A percentile compares a stretch with the other conserved stretches of the same genome.
Conservation (phyloP, 2,329 filamentous ascomycete genomes). For the Penicillium sp. region DNA sequence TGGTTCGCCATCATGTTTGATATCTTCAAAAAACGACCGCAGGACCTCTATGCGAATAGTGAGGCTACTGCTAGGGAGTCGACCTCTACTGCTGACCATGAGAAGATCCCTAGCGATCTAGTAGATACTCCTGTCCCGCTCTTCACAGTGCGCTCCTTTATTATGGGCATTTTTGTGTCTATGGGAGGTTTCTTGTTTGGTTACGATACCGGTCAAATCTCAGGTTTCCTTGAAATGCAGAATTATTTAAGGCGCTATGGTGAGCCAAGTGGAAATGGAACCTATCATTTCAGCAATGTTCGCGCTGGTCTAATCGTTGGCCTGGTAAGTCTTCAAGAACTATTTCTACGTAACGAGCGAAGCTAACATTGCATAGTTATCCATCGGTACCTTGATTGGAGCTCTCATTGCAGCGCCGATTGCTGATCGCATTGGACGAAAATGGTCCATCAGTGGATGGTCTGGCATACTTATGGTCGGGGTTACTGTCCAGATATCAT, state of each 20-base stretch:
- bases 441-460: conserved; percentile 44
- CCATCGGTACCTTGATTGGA: conserved; percentile 46
- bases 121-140: conserved; percentile 31
- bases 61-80: conserved; percentile 14
- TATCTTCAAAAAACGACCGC: conserved; percentile 16
- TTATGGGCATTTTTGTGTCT: conserved; percentile 42
- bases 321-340: conserved; percentile 30
- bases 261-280: conserved; percentile 28
- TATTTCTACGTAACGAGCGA: neutral
- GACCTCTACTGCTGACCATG: conserved; percentile 17
- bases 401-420: conserved; percentile 43
- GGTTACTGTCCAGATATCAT: conserved; percentile 45
- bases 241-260: conserved; percentile 43
- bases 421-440: conserved; percentile 44
- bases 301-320: conserved; percentile 45
- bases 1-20: conserved; percentile 13
- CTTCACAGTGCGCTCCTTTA: conserved; percentile 33
- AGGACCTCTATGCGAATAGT: conserved; percentile 9
- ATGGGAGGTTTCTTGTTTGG: conserved; percentile 49
- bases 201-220: conserved; percentile 47
- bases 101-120: conserved; percentile 18
- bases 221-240: conserved; percentile 44
- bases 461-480: conserved; percentile 40
- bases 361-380: conserved; percentile 31
- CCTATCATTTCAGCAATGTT: conserved; percentile 41